These are phyloP conservation scores for Neurospora sp. DNA, from an alignment of 495 filamentous ascomycete genomes.

Conservation along the genomic window DNA sequence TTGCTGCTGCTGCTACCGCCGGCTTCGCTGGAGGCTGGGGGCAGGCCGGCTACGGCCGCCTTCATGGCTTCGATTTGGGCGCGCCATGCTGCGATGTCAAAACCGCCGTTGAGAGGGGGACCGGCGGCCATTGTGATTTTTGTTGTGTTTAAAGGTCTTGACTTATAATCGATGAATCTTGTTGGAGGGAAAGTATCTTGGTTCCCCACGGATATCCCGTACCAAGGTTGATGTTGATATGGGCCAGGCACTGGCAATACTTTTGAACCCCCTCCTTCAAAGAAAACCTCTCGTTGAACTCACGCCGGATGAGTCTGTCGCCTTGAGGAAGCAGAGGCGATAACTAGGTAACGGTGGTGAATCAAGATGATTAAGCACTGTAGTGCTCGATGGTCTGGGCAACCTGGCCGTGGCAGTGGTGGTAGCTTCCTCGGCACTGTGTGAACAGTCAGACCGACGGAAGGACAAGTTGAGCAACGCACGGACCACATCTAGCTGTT, in stretches of 20 bases:
- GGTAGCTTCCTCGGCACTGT: neutral
- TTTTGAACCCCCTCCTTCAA: neutral
- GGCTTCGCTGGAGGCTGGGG: constrained; percentile 13
- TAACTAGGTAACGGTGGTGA: neutral
- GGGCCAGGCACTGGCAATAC: neutral
- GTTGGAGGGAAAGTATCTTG: too few species aligned
- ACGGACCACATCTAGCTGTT: neutral
- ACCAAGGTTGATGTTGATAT: neutral
- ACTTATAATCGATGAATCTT: neutral
- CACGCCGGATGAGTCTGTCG: neutral
- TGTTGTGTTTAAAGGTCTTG: neutral
- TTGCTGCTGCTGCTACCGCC: constrained; percentile 2
- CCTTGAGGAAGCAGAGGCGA: neutral
- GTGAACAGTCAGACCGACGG: neutral
- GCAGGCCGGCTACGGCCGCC: constrained; percentile 29
- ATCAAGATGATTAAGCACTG: neutral
- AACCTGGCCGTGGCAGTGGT: neutral
- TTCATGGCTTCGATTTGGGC: constrained; percentile 38
- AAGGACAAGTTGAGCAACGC: neutral
- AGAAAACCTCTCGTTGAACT: neutral
- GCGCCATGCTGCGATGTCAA: constrained; percentile 27
- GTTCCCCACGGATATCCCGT: neutral
- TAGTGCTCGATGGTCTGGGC: neutral
- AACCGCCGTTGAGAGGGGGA: neutral
- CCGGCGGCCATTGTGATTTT: neutral